Base-by-base conservation (phyloP, 305 asterid genomes). In the Solanum aculeatissimum region DNA sequence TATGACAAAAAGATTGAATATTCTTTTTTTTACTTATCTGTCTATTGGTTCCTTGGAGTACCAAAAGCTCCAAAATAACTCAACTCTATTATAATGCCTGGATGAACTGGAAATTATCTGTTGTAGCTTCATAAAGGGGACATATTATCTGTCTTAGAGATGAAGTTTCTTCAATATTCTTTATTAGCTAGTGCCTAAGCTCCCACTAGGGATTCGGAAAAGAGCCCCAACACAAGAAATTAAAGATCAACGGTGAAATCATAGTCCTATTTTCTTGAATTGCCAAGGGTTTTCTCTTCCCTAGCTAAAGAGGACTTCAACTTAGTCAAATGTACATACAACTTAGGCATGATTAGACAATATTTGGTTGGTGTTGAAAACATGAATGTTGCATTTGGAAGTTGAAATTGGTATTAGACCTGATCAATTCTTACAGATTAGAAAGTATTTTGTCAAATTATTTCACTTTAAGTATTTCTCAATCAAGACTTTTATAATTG, bases 21-120 rank as follows among this genome's bases (percentile, higher is more conserved):
- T 80, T 43, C 18, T 60, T 83, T 45, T 45, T 21, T 45, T n/a
- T n/a, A 72, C 38, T 43, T 72, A 47, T 88, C 84, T 91, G 93
- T 88, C 93, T 84, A 60, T 86, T 89, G 91, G 91, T 88, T 88
- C 89, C 89, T 85, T 78, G 42, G 55, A 66, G 57, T 29, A 42
- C 86, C 87, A 86, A 84, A 89, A 80, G 75, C 85, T 88, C 85
- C 85, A 77, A 87, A 78, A 54, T 51, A 32, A 55, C 65, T 58
- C 66, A 54, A 40, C 32, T 40, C 80, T 84, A 85, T 87, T 81
- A 42, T 87, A 86, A 86, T 88, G 82, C 70, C 58, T 35, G 32
- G 75, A 84, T 71, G 83, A 86, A 86, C 86, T 86, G 87, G 85
- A 77, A 75, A 82, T 51, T 79, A 32, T 72, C 38, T 63, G 83